phyloP scores from a whole-genome alignment of 169 alveolate species.

The Cystoisospora suis region DNA sequence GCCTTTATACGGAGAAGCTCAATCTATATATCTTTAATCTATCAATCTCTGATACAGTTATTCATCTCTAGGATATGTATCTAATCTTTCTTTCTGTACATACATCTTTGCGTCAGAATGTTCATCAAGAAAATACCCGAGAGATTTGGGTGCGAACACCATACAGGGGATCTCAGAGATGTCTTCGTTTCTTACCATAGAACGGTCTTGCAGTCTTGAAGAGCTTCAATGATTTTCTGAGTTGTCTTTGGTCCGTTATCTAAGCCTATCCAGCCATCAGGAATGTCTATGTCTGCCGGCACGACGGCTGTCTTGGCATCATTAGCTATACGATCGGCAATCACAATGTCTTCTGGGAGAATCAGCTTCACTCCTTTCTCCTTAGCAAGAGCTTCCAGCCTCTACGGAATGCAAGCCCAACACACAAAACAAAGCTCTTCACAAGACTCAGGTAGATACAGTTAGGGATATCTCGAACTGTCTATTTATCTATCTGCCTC shows the following conservation, averaged over 20 bases:
- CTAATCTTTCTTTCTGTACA: too few species aligned
- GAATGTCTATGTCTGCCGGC: conserved; percentile 86
- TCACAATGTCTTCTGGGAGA: conserved; percentile 91
- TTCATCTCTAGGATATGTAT: too few species aligned
- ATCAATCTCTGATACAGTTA: too few species aligned
- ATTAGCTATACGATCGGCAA: conserved; percentile 87
- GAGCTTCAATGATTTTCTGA: conserved; percentile 78
- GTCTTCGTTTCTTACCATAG: conserved; percentile 74
- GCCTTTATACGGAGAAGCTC: too few species aligned
- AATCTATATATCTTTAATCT: too few species aligned
- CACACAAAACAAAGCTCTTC: neutral
- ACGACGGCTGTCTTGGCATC: conserved; percentile 82
- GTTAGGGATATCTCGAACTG: too few species aligned
- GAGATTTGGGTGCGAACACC: too few species aligned
- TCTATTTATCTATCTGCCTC: too few species aligned
- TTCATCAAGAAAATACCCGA: too few species aligned
- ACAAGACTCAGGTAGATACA: too few species aligned
- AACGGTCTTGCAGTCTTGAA: conserved; percentile 89
- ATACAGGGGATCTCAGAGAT: too few species aligned
- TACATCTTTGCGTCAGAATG: too few species aligned
- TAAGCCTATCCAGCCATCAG: conserved; percentile 96
- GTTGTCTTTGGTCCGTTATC: conserved; percentile 95
- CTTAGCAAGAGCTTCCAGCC: conserved; percentile 89
- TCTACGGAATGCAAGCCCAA: conserved; percentile 89
- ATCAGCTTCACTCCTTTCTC: conserved; percentile 90